These are phyloP conservation scores for Alternaria arbusti DNA, from an alignment of 2,329 filamentous ascomycete genomes.

Conservation along the genomic window DNA sequence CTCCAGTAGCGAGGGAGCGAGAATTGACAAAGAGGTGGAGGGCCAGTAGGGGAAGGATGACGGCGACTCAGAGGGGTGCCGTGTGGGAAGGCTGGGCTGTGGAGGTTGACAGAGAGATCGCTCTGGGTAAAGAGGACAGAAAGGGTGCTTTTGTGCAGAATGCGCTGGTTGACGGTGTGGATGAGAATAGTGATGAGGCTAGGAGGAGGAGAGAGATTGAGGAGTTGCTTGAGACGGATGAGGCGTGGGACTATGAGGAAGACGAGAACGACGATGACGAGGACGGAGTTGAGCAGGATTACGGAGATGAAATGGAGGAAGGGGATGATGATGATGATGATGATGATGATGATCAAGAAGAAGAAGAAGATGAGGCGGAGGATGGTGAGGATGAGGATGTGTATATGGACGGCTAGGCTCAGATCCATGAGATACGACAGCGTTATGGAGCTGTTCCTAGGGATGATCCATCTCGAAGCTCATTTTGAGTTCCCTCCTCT, in stretches of 20 bases:
- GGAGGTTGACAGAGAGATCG: slow-evolving; percentile 22
- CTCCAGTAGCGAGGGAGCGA: slow-evolving; percentile 22
- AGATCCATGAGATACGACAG: not conserved
- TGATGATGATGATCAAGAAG: slow-evolving; percentile 8
- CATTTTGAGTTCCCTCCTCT: not conserved
- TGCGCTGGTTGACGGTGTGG: slow-evolving; percentile 1
- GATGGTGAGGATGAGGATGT: not conserved
- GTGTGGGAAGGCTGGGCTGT: slow-evolving; percentile 46
- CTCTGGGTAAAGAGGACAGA: slow-evolving; percentile 29
- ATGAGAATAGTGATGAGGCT: slow-evolving; percentile 9
- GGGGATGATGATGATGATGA: not conserved
- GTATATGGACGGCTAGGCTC: not conserved
- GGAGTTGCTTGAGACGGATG: slow-evolving; percentile 27
- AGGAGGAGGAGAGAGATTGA: slow-evolving; percentile 24
- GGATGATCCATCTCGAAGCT: not conserved
- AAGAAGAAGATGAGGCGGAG: not conserved
- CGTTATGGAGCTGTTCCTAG: not conserved
- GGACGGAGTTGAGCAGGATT: not conserved
- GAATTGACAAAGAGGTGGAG: slow-evolving; percentile 43
- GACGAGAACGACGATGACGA: not conserved
- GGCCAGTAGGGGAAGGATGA: slow-evolving; percentile 27
- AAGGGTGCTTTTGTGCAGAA: slow-evolving; percentile 12
- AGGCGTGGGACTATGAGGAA: slow-evolving; percentile 2
- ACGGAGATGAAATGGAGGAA: not conserved
- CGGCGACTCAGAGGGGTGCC: slow-evolving; percentile 24